A percentile compares a stretch with the other conserved stretches of the same genome.
Evolutionary conservation across 805 yeast genomes (phyloP).

Genomic region (Schizosaccharomyces cryophilus): DNA sequence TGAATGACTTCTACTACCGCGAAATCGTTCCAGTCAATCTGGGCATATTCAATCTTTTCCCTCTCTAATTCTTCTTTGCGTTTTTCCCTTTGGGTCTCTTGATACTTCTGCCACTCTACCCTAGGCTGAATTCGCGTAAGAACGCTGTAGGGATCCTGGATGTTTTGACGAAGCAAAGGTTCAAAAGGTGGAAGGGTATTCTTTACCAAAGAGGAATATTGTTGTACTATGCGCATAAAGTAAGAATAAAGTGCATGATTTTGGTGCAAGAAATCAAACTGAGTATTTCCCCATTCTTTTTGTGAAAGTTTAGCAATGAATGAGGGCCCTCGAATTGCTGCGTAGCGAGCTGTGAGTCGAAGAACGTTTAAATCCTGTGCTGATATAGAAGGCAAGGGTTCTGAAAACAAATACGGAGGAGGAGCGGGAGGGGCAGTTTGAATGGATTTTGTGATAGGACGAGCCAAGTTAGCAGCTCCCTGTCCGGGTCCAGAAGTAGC

Average conservation of each 20-base stretch:
- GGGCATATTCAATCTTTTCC: conserved; percentile 29
- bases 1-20: conserved; percentile 41
- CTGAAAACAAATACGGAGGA: conserved; percentile 13
- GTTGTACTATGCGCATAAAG: conserved; percentile 27
- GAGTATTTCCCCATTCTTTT: conserved; percentile 17
- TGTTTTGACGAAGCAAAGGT: conserved; percentile 12
- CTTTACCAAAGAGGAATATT: conserved; percentile 24
- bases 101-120: conserved; percentile 26
- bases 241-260: conserved; percentile 35
- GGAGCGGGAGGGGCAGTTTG: conserved; percentile 8
- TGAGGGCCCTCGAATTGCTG: conserved; percentile 32
- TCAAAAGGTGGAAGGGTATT: conserved; percentile 10
- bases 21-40: conserved; percentile 77
- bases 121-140: conserved; percentile 26
- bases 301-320: conserved; percentile 20
- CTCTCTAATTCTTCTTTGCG: conserved; percentile 9
- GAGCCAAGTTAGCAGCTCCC: conserved; percentile 1
- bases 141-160: conserved; percentile 15
- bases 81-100: conserved; percentile 11
- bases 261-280: conserved; percentile 41
- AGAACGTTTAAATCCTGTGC: conserved; percentile 41
- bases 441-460: background rate
- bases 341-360: conserved; percentile 45
- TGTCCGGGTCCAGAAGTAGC: conserved; percentile 3
- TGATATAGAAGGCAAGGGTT: conserved; percentile 22